phyloP scores from a whole-genome alignment of 2,329 filamentous ascomycete species.

The Scedosporium minutisporum region DNA sequence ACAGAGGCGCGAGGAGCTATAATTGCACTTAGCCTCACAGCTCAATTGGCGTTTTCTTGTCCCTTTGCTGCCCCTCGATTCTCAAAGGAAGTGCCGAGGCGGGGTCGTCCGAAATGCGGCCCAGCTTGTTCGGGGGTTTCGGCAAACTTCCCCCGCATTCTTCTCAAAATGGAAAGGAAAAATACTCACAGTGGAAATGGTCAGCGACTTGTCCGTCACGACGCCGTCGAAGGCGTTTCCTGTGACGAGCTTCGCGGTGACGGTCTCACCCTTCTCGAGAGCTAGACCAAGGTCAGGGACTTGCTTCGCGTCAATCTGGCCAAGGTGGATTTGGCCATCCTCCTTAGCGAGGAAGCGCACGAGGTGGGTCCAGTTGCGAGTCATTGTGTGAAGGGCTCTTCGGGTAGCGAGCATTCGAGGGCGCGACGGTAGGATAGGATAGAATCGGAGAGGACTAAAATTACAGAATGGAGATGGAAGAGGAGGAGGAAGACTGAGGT shows the following conservation, averaged over 20 bases:
- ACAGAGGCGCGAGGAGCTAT: slow-evolving; percentile 52
- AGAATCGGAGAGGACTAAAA: neutral
- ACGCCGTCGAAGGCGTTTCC: slow-evolving; percentile 24
- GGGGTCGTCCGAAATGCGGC: neutral
- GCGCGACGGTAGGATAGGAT: neutral
- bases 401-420: slow-evolving; percentile 1
- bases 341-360: slow-evolving; percentile 30
- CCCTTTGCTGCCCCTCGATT: neutral
- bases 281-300: slow-evolving; percentile 25
- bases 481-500: neutral
- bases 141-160: neutral
- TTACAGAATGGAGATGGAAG: neutral
- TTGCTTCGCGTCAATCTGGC: slow-evolving; percentile 22
- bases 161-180: neutral
- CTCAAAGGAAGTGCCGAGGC: neutral
- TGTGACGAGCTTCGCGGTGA: slow-evolving; percentile 22
- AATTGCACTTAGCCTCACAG: neutral
- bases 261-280: slow-evolving; percentile 19
- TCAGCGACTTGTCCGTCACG: slow-evolving; percentile 20
- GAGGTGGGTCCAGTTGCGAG: slow-evolving; percentile 26
- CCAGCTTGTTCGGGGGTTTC: neutral
- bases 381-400: slow-evolving; percentile 8
- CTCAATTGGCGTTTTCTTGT: neutral
- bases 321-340: slow-evolving; percentile 28
- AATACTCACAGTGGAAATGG: slow-evolving; percentile 15